Conservation (phyloP, 2,329 filamentous ascomycete species). For the Leptographium flavum region DNA sequence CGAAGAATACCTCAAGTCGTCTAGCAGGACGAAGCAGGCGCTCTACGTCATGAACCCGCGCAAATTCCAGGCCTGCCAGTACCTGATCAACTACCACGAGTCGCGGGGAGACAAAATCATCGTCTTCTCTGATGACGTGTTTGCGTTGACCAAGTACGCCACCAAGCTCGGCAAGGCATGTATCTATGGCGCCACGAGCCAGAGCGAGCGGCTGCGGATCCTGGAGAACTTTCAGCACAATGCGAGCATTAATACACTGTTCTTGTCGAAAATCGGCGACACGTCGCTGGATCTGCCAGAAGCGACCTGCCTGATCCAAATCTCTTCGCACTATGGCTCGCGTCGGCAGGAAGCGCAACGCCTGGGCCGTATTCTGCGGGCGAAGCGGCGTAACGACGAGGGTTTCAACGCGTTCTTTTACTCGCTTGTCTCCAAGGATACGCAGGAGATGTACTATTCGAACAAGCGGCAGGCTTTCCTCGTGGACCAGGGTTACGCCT, state of each 20-base stretch:
- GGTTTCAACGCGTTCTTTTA: slow-evolving; percentile 99
- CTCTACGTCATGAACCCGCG: slow-evolving; percentile 96
- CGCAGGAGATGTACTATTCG: slow-evolving; percentile 94
- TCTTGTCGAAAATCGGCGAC: slow-evolving; percentile 94
- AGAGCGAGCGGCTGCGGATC: slow-evolving; percentile 73
- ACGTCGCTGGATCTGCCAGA: slow-evolving; percentile 96
- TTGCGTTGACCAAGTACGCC: slow-evolving; percentile 76
- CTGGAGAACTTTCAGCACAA: slow-evolving; percentile 94
- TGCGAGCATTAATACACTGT: slow-evolving; percentile 77
- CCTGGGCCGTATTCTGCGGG: slow-evolving; percentile 80
- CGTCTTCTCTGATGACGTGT: slow-evolving; percentile 96
- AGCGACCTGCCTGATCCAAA: slow-evolving; percentile 92
- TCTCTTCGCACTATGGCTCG: slow-evolving; percentile 94
- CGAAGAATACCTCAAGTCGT: slow-evolving; percentile 59
- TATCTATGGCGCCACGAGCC: slow-evolving; percentile 80
- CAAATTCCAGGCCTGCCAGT: slow-evolving; percentile 95
- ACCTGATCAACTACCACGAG: slow-evolving; percentile 96
- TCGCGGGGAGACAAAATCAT: slow-evolving; percentile 93
- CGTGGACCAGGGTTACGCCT: slow-evolving; percentile 95
- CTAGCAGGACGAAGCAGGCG: slow-evolving; percentile 19
- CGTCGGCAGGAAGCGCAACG: slow-evolving; percentile 93
- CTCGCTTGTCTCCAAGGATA: slow-evolving; percentile 92
- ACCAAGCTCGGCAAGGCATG: slow-evolving; percentile 72
- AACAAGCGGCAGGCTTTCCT: slow-evolving; percentile 94
- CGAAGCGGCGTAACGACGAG: slow-evolving; percentile 91